These are phyloP conservation scores for Xylariomycetidae sp. DNA, from an alignment of 2,329 filamentous ascomycete species.

Conservation along the genomic window DNA sequence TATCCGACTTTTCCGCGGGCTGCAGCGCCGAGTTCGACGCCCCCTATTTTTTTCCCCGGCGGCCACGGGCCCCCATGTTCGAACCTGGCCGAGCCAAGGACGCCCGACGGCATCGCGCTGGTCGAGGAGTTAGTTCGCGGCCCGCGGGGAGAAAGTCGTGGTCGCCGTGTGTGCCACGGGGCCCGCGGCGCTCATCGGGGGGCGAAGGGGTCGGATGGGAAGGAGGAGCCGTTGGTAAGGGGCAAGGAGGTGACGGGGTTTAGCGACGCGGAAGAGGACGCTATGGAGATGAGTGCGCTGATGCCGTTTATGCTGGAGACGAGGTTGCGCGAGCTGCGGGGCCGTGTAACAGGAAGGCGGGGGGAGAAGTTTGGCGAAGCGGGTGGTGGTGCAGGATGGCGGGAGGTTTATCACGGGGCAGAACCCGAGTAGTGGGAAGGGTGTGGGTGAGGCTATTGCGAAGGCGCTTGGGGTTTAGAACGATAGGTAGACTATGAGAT, in stretches of 20 bases:
- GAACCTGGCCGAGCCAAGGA: slow-evolving; percentile 55
- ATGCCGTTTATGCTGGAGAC: slow-evolving; percentile 61
- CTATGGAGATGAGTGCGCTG: slow-evolving; percentile 30
- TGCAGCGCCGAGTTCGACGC: slow-evolving; percentile 66
- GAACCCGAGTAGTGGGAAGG: slow-evolving; percentile 50
- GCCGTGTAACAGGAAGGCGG: slow-evolving; percentile 54
- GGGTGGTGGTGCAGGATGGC: slow-evolving; percentile 39
- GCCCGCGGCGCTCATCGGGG: slow-evolving; percentile 57
- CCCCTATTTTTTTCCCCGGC: slow-evolving; percentile 51
- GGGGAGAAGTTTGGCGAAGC: slow-evolving; percentile 44
- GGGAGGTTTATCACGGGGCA: slow-evolving; percentile 53
- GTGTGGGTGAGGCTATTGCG: slow-evolving; percentile 46
- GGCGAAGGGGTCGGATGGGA: slow-evolving; percentile 47
- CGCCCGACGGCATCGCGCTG: slow-evolving; percentile 55
- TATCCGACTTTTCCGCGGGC: no score
- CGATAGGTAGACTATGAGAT: background rate
- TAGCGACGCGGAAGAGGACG: slow-evolving; percentile 52
- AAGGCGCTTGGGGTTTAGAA: slow-evolving; percentile 35
- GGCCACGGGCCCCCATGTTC: slow-evolving; percentile 63
- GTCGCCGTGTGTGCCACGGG: slow-evolving; percentile 72
- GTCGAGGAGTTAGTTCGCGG: slow-evolving; percentile 64
- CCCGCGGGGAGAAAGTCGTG: slow-evolving; percentile 56
- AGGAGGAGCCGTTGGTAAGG: slow-evolving; percentile 48
- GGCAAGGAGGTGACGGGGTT: slow-evolving; percentile 58
- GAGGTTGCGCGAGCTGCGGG: slow-evolving; percentile 44